Conservation (phyloP, 2,329 filamentous ascomycete species). For the Colletotrichum liaoningense region DNA sequence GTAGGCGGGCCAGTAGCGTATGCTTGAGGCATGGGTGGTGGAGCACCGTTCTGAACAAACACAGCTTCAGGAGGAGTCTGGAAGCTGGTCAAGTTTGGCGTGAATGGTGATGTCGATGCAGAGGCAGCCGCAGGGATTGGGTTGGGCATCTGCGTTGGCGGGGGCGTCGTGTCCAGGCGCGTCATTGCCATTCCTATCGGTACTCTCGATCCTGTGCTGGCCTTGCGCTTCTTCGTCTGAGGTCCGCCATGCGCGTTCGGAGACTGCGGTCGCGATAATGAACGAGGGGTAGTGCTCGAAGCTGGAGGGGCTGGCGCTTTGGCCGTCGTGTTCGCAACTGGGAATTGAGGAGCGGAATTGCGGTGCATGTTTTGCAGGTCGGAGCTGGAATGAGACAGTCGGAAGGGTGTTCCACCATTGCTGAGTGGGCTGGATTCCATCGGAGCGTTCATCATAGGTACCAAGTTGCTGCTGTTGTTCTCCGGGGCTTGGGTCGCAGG, state of each 20-base stretch:
- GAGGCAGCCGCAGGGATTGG: conserved; percentile 54
- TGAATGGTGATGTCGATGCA: conserved; percentile 64
- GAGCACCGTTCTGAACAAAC: conserved; percentile 40
- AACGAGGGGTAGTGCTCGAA: conserved; percentile 17
- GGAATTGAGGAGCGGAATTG: conserved; percentile 52
- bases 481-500: conserved; percentile 33
- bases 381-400: conserved; percentile 69
- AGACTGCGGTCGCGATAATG: conserved; percentile 78
- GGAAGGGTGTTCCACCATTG: conserved; percentile 56
- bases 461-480: conserved; percentile 21
- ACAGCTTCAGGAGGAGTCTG: conserved; percentile 50
- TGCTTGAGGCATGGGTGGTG: conserved; percentile 41
- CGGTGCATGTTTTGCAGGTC: conserved; percentile 72
- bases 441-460: conserved; percentile 28
- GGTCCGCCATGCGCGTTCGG: conserved; percentile 74
- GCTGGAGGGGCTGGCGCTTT: conserved; percentile 29
- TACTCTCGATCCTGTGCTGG: conserved; percentile 74
- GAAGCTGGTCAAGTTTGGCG: conserved; percentile 58
- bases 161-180: conserved; percentile 72
- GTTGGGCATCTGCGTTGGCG: conserved; percentile 49
- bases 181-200: conserved; percentile 86
- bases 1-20: conserved; percentile 71
- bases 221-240: conserved; percentile 84
- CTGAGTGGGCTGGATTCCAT: conserved; percentile 48
- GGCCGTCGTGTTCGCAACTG: conserved; percentile 45